Evolutionary conservation across 2,329 filamentous ascomycete genomes (phyloP), one percentile per base, ranked within the genome.

Genomic region (Zasmidium cellare): DNA sequence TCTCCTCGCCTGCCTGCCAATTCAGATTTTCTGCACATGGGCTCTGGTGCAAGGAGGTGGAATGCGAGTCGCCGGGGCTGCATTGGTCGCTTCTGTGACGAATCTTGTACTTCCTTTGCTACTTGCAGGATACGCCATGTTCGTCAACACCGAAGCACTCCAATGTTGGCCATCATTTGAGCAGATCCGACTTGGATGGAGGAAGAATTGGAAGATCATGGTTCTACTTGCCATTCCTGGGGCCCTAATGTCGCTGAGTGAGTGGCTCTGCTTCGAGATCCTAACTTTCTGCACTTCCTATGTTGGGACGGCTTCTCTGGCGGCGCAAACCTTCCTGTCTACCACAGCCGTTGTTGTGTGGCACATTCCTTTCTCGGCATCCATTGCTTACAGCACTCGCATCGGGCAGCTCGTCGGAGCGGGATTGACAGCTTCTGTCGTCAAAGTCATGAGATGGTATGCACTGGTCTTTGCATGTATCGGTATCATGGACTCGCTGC

Each of bases 31-130:
- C 7, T 52, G 65, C 41, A 60, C 58, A 22, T 61, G 61, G 55
- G 47, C 57, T 51, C 51, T 65, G 53, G 63, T 65, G 12, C 73
- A 75, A 38, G 62, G 56, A 44, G 60, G 58, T 18, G 60, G 55
- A n/a, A 65, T 81, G 75, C 78, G 80, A 0, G 77, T 84, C 5
- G 75, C 76, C 1, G 82, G 82, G 2, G 81, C 82, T 0, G 80
- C 82, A 0, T 68, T 83, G 1, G 80, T 79, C 12, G 76, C 76
- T 1, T 81, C 81, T 0, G 55, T 66, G 16, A 64, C 63, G 1
- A 64, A 65, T 48, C 75, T 79, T 35, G 69, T 83, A 2, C 76
- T 81, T 0, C 79, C 79, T 0, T 25, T 80, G 0, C 67, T 83
- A 2, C 74, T 84, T 1, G 71, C 80, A 20, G 28, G 77, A 1